These are phyloP conservation scores for Pseudogymnoascus sp. DNA, from an alignment of 2,329 filamentous ascomycete species.

Conservation along the genomic window DNA sequence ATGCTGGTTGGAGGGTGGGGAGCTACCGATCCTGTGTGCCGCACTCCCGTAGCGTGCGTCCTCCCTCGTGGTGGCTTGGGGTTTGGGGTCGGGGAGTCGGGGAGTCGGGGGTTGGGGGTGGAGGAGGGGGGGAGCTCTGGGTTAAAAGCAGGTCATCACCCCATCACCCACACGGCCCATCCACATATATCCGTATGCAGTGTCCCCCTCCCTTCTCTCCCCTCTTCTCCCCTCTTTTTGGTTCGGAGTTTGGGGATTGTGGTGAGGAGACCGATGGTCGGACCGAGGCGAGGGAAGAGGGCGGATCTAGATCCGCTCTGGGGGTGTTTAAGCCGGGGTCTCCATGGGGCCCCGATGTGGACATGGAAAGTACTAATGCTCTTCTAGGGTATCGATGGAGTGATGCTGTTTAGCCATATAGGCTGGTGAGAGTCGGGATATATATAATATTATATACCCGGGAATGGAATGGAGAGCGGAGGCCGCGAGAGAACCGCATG, in stretches of 20 bases:
- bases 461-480: not conserved
- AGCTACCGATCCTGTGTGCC: not conserved
- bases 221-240: not conserved
- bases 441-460: not conserved
- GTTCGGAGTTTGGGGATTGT: not conserved
- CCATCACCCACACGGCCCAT: not conserved
- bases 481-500: not conserved
- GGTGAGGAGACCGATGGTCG: not conserved
- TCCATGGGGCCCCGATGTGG: not conserved
- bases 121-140: not conserved
- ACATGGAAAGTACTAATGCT: not conserved
- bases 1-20: not conserved
- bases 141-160: not conserved
- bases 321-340: not conserved
- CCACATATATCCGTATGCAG: not conserved
- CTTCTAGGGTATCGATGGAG: not conserved
- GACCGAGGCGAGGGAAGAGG: not conserved
- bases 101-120: not conserved
- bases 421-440: not conserved
- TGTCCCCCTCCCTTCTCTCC: not conserved
- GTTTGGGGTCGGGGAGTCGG: not conserved
- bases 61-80: not conserved
- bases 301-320: conserved; percentile 3
- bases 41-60: not conserved
- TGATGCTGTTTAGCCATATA: not conserved